Evolutionary conservation across 768 basidiomycete species (phyloP).

Genomic region (Tephrocybe sp.): DNA sequence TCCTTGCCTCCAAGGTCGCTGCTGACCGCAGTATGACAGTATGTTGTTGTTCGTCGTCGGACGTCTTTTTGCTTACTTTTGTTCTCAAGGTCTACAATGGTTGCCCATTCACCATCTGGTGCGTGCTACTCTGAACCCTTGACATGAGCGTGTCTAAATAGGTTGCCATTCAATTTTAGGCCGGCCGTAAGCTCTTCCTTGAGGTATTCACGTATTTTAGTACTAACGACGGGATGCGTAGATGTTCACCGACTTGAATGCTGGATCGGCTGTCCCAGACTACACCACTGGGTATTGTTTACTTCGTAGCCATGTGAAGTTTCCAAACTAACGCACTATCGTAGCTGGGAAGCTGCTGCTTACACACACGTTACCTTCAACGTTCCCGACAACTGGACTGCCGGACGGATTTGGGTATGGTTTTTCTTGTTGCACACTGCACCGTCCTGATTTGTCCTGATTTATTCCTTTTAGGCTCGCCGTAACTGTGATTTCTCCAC

Average conservation of each 20-base stretch:
- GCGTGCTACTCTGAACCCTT: conserved; percentile 8
- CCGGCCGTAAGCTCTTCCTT: no score
- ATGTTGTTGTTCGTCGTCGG: neutral
- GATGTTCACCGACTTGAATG: conserved; percentile 61
- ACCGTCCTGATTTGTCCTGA: neutral
- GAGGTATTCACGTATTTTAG: conserved; percentile 7
- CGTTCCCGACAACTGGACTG: conserved; percentile 63
- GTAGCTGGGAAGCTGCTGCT: conserved; percentile 38
- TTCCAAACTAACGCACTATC: neutral
- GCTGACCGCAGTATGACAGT: conserved; percentile 61
- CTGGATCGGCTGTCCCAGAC: conserved; percentile 42
- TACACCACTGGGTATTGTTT: conserved; percentile 41
- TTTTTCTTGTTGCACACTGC: neutral
- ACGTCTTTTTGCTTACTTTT: neutral
- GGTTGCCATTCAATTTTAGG: conserved; percentile 19
- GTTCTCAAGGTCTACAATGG: conserved; percentile 45
- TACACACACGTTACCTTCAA: conserved; percentile 38
- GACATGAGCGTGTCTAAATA: neutral
- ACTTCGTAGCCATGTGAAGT: neutral
- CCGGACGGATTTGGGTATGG: conserved; percentile 59
- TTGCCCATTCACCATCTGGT: conserved; percentile 73
- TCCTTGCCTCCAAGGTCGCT: conserved; percentile 14
- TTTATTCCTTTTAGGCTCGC: conserved; percentile 43
- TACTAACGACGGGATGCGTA: conserved; percentile 18
- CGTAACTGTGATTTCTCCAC: conserved; percentile 61